These are phyloP conservation scores for Diophrys appendiculata DNA, from an alignment of 73 alveolate species.

Conservation along the genomic window DNA sequence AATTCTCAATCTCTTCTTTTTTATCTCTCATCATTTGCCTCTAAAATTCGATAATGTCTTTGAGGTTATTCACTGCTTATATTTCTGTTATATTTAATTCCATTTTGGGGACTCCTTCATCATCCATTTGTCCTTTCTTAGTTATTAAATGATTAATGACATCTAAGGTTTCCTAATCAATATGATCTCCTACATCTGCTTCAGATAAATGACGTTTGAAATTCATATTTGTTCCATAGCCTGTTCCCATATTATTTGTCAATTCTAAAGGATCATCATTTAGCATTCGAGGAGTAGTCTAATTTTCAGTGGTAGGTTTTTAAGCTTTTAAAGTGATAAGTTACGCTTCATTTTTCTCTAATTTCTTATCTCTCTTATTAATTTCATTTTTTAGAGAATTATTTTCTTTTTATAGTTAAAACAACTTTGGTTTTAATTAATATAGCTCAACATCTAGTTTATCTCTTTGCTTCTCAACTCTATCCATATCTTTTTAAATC, in stretches of 20 bases:
- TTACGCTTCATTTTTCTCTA: background rate
- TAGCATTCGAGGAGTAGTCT: no score
- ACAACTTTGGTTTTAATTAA: background rate
- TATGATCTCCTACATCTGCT: background rate
- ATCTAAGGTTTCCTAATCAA: background rate
- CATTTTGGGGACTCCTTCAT: background rate
- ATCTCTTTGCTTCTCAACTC: background rate
- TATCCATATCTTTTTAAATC: background rate
- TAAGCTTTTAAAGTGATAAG: background rate
- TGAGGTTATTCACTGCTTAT: background rate
- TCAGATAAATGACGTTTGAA: background rate
- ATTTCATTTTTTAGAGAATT: background rate
- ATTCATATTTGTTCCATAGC: background rate
- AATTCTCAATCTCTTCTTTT: background rate
- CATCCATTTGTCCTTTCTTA: background rate
- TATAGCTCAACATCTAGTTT: slow-evolving; percentile 17
- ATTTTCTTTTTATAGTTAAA: background rate
- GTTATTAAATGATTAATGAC: background rate
- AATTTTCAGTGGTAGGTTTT: background rate
- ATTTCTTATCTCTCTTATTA: background rate
- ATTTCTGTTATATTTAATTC: background rate
- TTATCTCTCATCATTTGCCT: background rate
- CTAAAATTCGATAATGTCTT: background rate
- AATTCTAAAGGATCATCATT: background rate
- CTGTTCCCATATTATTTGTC: background rate